Percentiles rank a stretch among this genome's conserved stretches.
Evolutionary conservation across 1,284 basidiomycete species (phyloP).

Genomic region (Apiotrichum brassicae): DNA sequence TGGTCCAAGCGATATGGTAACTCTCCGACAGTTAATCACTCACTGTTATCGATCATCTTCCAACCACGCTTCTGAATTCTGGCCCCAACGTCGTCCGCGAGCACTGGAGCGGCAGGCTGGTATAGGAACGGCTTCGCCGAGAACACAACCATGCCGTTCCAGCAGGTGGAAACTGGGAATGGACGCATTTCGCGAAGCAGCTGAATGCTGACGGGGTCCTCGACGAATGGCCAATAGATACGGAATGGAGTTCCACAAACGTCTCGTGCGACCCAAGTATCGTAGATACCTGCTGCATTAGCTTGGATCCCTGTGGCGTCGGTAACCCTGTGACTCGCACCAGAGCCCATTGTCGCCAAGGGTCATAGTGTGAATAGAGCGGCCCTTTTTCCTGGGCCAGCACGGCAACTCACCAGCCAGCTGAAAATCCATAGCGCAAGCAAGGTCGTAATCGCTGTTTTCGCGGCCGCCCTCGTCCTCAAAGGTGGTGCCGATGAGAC

Average conservation of each 20-base stretch:
- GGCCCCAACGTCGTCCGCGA: not conserved
- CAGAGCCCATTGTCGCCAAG: too few relatives aligned
- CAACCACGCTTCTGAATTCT: conserved; percentile 23
- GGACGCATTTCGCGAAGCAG: conserved; percentile 47
- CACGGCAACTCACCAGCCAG: conserved; percentile 43
- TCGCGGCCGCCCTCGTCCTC: conserved; percentile 1
- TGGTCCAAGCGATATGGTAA: too few relatives aligned
- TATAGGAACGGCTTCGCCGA: conserved; percentile 49
- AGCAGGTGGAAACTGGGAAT: conserved; percentile 54
- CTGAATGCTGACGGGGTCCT: conserved; percentile 44
- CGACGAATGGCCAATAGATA: conserved; percentile 54
- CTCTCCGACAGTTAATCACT: conserved; percentile 8
- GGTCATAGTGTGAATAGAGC: too few relatives aligned
- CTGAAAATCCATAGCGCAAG: conserved; percentile 54
- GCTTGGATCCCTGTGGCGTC: not conserved
- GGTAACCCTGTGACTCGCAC: too few relatives aligned
- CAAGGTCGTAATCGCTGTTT: conserved; percentile 51
- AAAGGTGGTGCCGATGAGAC: conserved; percentile 50
- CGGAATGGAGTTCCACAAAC: conserved; percentile 48
- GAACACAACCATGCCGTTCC: conserved; percentile 50
- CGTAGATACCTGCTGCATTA: conserved; percentile 41
- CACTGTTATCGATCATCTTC: conserved; percentile 40
- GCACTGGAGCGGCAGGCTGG: conserved; percentile 37
- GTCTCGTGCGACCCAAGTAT: conserved; percentile 52
- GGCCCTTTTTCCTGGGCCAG: too few relatives aligned